Evolutionary conservation across 257 asterid species (phyloP).

Genomic region (Fraxinus anomala): DNA sequence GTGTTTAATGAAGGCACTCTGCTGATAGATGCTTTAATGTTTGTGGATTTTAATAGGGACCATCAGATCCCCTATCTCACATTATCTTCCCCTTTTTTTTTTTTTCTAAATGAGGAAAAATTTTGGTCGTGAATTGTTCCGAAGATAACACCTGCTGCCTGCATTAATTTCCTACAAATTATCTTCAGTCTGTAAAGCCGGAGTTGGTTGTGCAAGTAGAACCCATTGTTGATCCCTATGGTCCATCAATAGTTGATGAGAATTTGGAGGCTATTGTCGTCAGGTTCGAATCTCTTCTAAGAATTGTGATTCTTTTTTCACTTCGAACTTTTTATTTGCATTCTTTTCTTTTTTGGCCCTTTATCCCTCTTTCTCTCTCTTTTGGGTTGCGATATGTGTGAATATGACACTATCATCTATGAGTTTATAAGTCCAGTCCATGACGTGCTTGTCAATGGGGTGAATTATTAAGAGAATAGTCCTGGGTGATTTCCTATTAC

Average conservation of each 20-base stretch:
- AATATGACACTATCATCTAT: neutral
- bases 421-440: neutral
- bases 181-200: constrained; percentile 68
- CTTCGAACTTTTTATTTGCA: neutral
- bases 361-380: neutral
- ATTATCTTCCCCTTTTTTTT: constrained; percentile 15
- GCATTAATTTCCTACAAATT: constrained; percentile 18
- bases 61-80: neutral
- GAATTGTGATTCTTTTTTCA: constrained; percentile 4
- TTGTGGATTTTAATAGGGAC: constrained; percentile 14
- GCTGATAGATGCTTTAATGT: constrained; percentile 4
- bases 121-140: constrained; percentile 16
- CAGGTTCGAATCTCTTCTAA: constrained; percentile 46
- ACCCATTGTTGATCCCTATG: constrained; percentile 85
- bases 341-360: neutral
- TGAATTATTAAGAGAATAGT: neutral
- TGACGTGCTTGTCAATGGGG: neutral
- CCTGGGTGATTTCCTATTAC: neutral
- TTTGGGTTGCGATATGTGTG: neutral
- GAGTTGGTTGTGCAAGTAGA: constrained; percentile 74
- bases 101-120: constrained; percentile 7
- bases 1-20: constrained; percentile 1
- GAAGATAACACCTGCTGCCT: constrained; percentile 29
- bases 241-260: constrained; percentile 77
- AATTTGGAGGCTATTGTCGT: constrained; percentile 91